Evolutionary conservation across 768 basidiomycete genomes (phyloP), one percentile per base, ranked within the genome.

Genomic region (Boletus tylopilopsis): DNA sequence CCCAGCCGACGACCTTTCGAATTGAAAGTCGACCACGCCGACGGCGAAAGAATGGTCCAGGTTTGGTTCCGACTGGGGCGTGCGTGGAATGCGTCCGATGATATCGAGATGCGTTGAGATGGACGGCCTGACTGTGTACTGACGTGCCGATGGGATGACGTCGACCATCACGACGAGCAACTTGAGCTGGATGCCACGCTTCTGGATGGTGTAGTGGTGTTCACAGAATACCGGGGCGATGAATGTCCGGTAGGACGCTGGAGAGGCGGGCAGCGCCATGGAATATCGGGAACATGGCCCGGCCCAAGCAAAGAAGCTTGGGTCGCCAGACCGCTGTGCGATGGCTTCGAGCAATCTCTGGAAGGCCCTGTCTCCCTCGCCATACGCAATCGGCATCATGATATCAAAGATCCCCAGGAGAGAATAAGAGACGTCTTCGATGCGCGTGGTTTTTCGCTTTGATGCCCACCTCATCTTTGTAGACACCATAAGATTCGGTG

Each of bases 381-480:
- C 54, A 11, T 55, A 55, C 13, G 53, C 39, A 10, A 55, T 55
- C 2, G 54, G 33, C 32, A 55, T 44, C 29, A 27, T 35, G 32
- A 55, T 45, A 32, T 56, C 54, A 15, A 56, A 55, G 34, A 56
- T 40, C 7, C 54, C 54, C 4, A 55, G 16, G 2, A 55, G 53
- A 6, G 30, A 55, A 34, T 55, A 55, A 15, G 54, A 47, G 3
- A 19, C 18, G 6, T 56, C 55, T 30, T 56, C 54, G 9, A 44
- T 19, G 4, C 55, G 54, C 0, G 55, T 56, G 0, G 55, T 47
- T 24, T 44, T 50, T 10, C 55, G 55, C 30, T 39, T 56, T 1
- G 55, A 43, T 4, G 55, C 55, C 55, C 54, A 56, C 15, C n/a
- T 22, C 55, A 56, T 56, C 47, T 55, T 55, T 5, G 42, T 42